These are phyloP conservation scores for Taphrina flavorubra DNA, from an alignment of 1,139 yeast genomes.

Conservation along the genomic window DNA sequence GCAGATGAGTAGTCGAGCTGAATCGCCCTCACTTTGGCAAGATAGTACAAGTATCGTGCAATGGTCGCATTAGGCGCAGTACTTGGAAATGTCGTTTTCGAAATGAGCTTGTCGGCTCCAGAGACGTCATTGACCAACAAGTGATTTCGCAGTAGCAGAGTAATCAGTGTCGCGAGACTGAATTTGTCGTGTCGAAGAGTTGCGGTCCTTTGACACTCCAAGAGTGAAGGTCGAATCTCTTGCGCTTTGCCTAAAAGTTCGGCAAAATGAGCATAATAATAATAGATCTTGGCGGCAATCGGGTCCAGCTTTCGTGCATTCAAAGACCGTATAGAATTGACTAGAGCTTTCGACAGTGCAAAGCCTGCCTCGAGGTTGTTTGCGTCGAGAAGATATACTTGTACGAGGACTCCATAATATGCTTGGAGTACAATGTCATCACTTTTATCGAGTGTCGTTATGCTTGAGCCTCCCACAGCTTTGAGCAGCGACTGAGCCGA, in stretches of 20 bases:
- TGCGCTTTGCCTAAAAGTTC: constrained; percentile 66
- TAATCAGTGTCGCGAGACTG: constrained; percentile 84
- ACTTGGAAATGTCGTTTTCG: constrained; percentile 85
- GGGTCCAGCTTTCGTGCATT: constrained; percentile 86
- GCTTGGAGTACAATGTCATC: constrained; percentile 17
- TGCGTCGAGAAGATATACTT: constrained; percentile 73
- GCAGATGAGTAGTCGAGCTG: constrained; percentile 93
- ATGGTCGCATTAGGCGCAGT: constrained; percentile 85
- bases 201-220: constrained; percentile 81
- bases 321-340: constrained; percentile 64
- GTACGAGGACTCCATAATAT: constrained; percentile 50
- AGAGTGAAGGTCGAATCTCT: constrained; percentile 69
- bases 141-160: constrained; percentile 81
- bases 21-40: constrained; percentile 86
- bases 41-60: constrained; percentile 88
- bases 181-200: constrained; percentile 91
- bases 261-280: constrained; percentile 78
- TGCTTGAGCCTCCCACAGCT: constrained; percentile 58
- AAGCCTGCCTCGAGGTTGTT: constrained; percentile 54
- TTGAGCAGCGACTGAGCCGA: neutral
- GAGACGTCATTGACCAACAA: constrained; percentile 77
- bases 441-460: constrained; percentile 2
- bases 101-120: constrained; percentile 87
- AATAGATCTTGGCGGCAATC: constrained; percentile 91
- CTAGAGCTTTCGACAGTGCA: constrained; percentile 55